phyloP scores from a whole-genome alignment of 352 stramenopile species.

The Pythium aphanidermatum region DNA sequence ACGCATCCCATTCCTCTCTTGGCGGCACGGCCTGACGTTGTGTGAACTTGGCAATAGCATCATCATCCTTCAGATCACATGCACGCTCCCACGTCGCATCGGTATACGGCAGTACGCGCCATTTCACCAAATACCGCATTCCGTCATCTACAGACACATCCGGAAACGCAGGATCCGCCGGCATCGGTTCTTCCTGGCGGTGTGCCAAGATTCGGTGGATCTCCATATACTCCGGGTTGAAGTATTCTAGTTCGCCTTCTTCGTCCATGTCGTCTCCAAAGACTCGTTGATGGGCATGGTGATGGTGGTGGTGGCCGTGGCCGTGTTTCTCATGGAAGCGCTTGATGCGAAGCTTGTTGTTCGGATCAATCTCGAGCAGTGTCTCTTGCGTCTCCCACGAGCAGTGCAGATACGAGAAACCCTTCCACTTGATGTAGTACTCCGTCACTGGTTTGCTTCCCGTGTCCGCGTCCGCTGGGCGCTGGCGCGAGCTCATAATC shows the following conservation, averaged over 20 bases:
- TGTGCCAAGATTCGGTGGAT: constrained; percentile 85
- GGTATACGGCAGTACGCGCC: constrained; percentile 79
- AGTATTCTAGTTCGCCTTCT: constrained; percentile 71
- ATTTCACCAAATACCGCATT: constrained; percentile 83
- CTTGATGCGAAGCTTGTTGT: constrained; percentile 86
- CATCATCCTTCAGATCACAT: constrained; percentile 83
- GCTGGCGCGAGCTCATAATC: constrained; percentile 75
- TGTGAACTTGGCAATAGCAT: constrained; percentile 71
- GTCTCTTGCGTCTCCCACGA: constrained; percentile 78
- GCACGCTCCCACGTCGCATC: constrained; percentile 86
- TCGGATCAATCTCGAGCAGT: constrained; percentile 66
- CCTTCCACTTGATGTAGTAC: constrained; percentile 90
- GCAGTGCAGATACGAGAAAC: constrained; percentile 85
- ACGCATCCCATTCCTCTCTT: constrained; percentile 47
- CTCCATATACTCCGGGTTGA: constrained; percentile 88
- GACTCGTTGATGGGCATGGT: constrained; percentile 28
- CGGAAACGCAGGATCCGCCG: constrained; percentile 37
- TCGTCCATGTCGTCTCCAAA: constrained; percentile 18
- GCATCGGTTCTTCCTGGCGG: constrained; percentile 54
- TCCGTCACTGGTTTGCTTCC: constrained; percentile 33
- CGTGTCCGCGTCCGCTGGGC: constrained; percentile 22
- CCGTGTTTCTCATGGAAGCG: constrained; percentile 81
- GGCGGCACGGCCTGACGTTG: constrained; percentile 48
- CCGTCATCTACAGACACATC: constrained; percentile 82
- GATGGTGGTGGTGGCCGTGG: constrained; percentile 31